Percentiles rank a stretch among this genome's conserved stretches.
Evolutionary conservation across 306 rosid genomes (phyloP).

Genomic region (Cucurbita ficifolia): DNA sequence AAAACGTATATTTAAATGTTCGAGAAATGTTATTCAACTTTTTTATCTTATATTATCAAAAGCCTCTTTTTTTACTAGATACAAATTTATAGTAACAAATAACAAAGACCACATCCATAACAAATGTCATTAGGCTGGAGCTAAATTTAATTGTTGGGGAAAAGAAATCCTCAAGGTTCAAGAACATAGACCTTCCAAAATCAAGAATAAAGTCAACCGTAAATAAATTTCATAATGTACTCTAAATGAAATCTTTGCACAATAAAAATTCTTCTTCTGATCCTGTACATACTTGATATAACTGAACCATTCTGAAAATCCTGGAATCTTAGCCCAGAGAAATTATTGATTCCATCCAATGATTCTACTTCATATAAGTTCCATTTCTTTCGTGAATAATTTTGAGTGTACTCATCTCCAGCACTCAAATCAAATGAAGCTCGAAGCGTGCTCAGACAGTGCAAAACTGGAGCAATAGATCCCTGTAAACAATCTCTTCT

Average conservation of each 20-base stretch:
- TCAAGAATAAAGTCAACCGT: not conserved
- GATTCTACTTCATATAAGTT: slow-evolving; percentile 36
- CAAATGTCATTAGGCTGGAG: no score
- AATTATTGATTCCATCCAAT: slow-evolving; percentile 22
- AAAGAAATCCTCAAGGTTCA: not conserved
- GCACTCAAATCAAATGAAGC: slow-evolving; percentile 48
- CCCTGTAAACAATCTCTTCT: slow-evolving; percentile 50
- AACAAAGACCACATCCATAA: no score
- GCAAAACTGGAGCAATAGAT: slow-evolving; percentile 67
- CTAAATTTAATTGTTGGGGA: no score
- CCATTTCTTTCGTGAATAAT: slow-evolving; percentile 49
- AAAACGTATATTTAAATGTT: not conserved
- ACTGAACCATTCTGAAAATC: slow-evolving; percentile 17
- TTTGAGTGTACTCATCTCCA: slow-evolving; percentile 36
- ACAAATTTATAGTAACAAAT: not conserved
- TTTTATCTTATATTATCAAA: not conserved
- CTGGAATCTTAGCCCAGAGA: slow-evolving; percentile 21
- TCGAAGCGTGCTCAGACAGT: slow-evolving; percentile 62
- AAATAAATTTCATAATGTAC: not conserved
- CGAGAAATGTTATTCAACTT: not conserved
- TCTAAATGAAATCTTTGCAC: not conserved
- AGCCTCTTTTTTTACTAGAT: not conserved
- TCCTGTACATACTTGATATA: slow-evolving; percentile 26
- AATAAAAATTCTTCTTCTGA: not conserved
- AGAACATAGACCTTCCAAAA: not conserved